Base-by-base conservation (phyloP, 2,329 filamentous ascomycete species). In the Sphaerostilbella broomeana region DNA sequence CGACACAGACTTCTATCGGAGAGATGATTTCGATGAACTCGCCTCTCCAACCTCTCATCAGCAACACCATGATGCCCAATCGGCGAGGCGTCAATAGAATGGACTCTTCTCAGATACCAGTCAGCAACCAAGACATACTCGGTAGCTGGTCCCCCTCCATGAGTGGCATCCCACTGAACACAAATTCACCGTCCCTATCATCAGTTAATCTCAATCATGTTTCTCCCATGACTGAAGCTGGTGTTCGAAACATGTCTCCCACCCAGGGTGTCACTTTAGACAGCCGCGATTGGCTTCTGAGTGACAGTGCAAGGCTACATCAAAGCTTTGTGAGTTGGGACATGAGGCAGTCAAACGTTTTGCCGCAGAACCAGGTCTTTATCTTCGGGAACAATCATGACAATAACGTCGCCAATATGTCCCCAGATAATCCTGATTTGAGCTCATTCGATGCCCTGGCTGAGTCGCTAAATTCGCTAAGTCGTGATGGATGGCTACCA, bases 251-350 rank as follows among this genome's bases (percentile, higher is more conserved):
- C 10, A n/a, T 28, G 6, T 27, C 28, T 12, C 12, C 47, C 25
- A 51, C 28, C 33, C 54, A 42, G 40, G 53, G 40, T 12, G 40
- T 53, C 45, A 58, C 59, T 5, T 58, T 77, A 30, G 73, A 76
- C 44, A 67, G 68, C 7, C 68, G 73, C 44, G 71, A 77, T 26
- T 79, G 72, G 71, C 73, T 76, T 48, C 55, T 78, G 15, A 75
- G 67, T 38, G 75, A 78, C 43, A 68, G 73, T 13, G 72, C 70
- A 18, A 72, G 65, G 44, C 77, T 73, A 72, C 72, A 77, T 42
- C 71, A 75, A 39, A 69, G 73, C 44, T 78, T 77, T 49, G 67
- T 75, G 39, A 57, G 64, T 3, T 78, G 74, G 74, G 68, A 65
- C 22, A 54, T 68, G 38, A 55, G 59, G 19, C 52, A 49, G 38